Evolutionary conservation across 2,329 filamentous ascomycete genomes (phyloP).

Genomic region (Rhynchosporium secalis): DNA sequence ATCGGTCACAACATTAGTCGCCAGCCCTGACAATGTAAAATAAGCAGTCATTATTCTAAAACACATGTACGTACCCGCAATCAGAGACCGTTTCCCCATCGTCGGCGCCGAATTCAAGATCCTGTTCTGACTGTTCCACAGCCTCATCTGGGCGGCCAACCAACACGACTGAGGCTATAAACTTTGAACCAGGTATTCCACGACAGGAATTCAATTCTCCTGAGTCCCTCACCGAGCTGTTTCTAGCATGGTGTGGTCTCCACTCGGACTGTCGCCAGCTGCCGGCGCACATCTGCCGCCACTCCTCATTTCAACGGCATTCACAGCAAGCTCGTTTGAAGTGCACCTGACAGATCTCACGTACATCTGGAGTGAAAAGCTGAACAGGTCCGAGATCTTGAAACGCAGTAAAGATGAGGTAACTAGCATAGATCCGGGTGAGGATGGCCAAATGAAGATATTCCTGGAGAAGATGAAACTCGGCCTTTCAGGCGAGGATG

Average conservation of each 20-base stretch:
- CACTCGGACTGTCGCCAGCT: constrained; percentile 26
- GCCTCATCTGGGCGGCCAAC: constrained; percentile 21
- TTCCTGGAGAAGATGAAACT: constrained; percentile 64
- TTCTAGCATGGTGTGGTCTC: constrained; percentile 33
- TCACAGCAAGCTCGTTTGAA: constrained; percentile 58
- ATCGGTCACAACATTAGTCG: constrained; percentile 19
- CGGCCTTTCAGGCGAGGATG: constrained; percentile 48
- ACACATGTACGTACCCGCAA: constrained; percentile 20
- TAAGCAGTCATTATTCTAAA: constrained; percentile 9
- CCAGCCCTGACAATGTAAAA: not conserved
- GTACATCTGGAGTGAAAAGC: constrained; percentile 69
- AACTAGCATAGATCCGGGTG: constrained; percentile 70
- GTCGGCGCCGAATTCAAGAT: not conserved
- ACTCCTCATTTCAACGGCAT: constrained; percentile 62
- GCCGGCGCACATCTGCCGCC: constrained; percentile 49
- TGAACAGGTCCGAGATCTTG: constrained; percentile 63
- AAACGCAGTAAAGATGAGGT: constrained; percentile 60
- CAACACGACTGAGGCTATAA: not conserved
- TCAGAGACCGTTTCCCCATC: constrained; percentile 14
- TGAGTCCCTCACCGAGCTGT: constrained; percentile 11
- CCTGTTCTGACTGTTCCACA: constrained; percentile 20
- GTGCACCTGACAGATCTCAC: constrained; percentile 70
- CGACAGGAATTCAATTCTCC: not conserved
- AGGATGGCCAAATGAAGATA: constrained; percentile 64
- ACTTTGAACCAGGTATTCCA: constrained; percentile 12